Base-by-base conservation (phyloP, 148 eudicot genomes). In the Agrostemma githago region DNA sequence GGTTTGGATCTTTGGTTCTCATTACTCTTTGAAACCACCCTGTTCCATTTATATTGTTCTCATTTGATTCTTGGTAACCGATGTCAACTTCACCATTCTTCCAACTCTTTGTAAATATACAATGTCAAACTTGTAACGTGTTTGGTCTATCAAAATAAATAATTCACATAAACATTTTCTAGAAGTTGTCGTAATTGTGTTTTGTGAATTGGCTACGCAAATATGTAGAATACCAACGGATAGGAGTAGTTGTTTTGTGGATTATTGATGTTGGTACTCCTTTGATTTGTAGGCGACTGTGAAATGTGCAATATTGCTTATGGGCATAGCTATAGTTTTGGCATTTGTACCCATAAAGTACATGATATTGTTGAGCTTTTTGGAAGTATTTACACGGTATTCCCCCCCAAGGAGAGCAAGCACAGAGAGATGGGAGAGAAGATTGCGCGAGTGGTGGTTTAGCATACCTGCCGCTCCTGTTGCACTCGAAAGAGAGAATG, bases 401-500 rank as follows among this genome's bases (percentile, higher is more conserved):
- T 89, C 98, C 12, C 92, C 98, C 14, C 38, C 77, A n/a, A 83
- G 98, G 76, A 91, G 68, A 85, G 83, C 84, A 20, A 82, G 78
- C 78, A 88, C 98, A 0, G 98, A 93, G 79, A 89, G 87, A 80
- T 84, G 78, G 81, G 81, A 79, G 56, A 86, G 98, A 76, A 84
- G 98, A 72, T 44, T 91, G 42, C 84, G 88, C 77, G 98, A 89
- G 72, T 94, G 98, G 97, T 94, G 97, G 98, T 94, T 91, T 76
- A 91, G 98, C 75, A 88, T 94, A 73, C 98, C 98, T 3, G 97
- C 92, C 2, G 97, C 98, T 73, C 98, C 97, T 3, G 97, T 94
- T 26, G 63, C 87, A 41, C 89, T 93, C 8, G 90, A 89, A 75
- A 83, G 83, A 76, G 81, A 71, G 4, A 80, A 85, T 40, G 96